Percentiles rank a stretch among this genome's conserved stretches.
Conservation (phyloP, 768 basidiomycete genomes). For the Clitopilus hobsonii region DNA sequence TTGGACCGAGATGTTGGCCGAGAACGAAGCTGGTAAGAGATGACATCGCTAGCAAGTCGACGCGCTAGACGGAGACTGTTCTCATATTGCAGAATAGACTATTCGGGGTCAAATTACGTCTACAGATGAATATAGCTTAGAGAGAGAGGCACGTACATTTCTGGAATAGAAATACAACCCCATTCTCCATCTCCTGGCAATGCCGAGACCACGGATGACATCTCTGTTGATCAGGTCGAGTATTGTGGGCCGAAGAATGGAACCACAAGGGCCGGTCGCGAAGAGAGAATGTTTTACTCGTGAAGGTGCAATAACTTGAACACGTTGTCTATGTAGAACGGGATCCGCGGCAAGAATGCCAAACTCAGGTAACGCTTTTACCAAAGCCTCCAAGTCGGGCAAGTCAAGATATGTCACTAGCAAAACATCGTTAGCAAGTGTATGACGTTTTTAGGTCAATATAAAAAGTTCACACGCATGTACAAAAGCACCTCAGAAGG, state of each 20-base stretch:
- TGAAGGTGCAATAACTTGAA: conserved; percentile 61
- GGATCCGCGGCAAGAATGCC: conserved; percentile 54
- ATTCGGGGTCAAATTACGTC: not conserved
- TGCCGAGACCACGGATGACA: conserved; percentile 62
- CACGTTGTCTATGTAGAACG: conserved; percentile 55
- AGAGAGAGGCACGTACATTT: conserved; percentile 35
- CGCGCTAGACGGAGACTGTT: conserved; percentile 49
- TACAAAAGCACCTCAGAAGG: conserved; percentile 56
- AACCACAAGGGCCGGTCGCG: conserved; percentile 49
- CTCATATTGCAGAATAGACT: conserved; percentile 71
- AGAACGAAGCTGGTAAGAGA: conserved; percentile 51
- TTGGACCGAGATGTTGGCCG: conserved; percentile 31
- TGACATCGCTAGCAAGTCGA: conserved; percentile 42
- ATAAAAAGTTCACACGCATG: conserved; percentile 40
- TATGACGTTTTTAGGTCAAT: not conserved
- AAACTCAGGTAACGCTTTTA: conserved; percentile 42
- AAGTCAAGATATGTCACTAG: conserved; percentile 70
- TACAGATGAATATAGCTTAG: conserved; percentile 1
- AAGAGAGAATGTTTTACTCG: conserved; percentile 65
- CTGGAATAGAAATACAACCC: conserved; percentile 64
- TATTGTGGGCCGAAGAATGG: conserved; percentile 57
- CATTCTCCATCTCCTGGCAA: conserved; percentile 62
- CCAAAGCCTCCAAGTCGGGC: conserved; percentile 59
- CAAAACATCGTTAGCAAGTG: not conserved
- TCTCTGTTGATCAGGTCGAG: conserved; percentile 65